Evolutionary conservation across 441 rosid genomes (phyloP), one percentile per base, ranked within the genome.

Genomic region (Erysimum cheiri): DNA sequence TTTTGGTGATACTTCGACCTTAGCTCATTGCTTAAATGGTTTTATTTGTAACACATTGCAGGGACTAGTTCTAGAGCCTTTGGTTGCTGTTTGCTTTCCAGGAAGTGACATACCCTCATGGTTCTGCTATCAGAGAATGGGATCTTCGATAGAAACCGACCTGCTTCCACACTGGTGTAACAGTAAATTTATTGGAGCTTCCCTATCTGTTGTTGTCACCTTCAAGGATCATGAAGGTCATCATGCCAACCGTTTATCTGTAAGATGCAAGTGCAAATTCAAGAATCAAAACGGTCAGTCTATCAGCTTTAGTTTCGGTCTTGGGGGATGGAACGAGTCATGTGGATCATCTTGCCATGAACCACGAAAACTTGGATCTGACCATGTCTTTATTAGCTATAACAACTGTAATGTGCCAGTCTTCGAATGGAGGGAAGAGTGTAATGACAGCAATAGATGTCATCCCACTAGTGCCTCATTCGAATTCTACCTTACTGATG

Each of bases 111-210:
- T 74, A 50, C 70, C 78, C 29, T 61, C 49, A 62, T 68, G 73
- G 78, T 74, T 74, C 52, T 49, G 44, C 19, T 70, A 74, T 54
- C 74, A 74, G 37, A 68, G 59, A 19, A 68, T 60, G 12, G 78
- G 78, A 31, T 54, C 74, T 19, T 74, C 22, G 37, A 69, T 75
- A 63, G 74, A 75, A 69, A 69, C 78, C 8, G 46, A 68, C 37
- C 40, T 75, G 1, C 78, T 57, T 68, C 33, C 78, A 1, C 78
- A 75, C 60, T 75, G 78, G 78, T 69, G 78, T 3, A 63, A 75
- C 7, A 60, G 39, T 10, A 69, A 68, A 33, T 69, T 74, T 56
- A 54, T 74, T 4, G 70, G 78, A 5, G 39, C 70, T 10, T 55
- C 65, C n/a, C 60, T 74, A 13, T 47, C 60, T 2, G 74, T 8